Evolutionary conservation across 208 protist species (phyloP), one percentile per base, ranked within the genome.

Genomic region (Angomonas deanei): DNA sequence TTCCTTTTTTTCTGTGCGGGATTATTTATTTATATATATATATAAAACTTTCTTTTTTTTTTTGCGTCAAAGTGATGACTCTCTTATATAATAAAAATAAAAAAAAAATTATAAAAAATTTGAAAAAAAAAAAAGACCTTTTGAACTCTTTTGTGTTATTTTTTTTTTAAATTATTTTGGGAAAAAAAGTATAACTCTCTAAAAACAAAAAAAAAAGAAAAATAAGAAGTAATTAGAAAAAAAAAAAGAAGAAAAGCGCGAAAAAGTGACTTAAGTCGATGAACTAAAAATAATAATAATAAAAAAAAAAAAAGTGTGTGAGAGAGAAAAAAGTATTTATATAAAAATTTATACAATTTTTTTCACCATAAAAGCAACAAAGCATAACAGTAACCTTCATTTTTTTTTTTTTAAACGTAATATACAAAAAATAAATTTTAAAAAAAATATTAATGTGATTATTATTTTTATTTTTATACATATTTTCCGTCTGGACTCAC

Each of bases 401-500:
- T 26, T 53, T 53, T 53, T 53, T 53, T 26, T 53, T 53, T 53
- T 15, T 27, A 17, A 53, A 17, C 19, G 13, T 27, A 26, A 27
- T 17, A 53, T 26, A 53, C 8, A 53, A 47, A 38, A 56, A 47
- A 65, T 24, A 56, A 65, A 68, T 36, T n/a, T 30, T 15, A 66
- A 60, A 60, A 49, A 5, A 33, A 67, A 49, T 30, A 55, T 52
- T 26, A 42, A 27, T 21, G 11, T 48, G 38, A 39, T 30, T 3
- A 2, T 61, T 6, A 66, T 57, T 39, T 5, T 62, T 33, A 56
- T 63, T 33, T 21, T 26, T 27, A 11, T 61, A 46, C 19, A 64
- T 53, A 15, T 64, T 49, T n/a, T 63, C 39, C 47, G 53, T 57
- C 59, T 2, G 30, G 33, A 11, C 30, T 42, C 58, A 80, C 71